A percentile compares a stretch with the other conserved stretches of the same genome.
These are phyloP conservation scores for Cryphonectria carpinicola DNA, from an alignment of 2,329 filamentous ascomycete genomes.

Conservation along the genomic window DNA sequence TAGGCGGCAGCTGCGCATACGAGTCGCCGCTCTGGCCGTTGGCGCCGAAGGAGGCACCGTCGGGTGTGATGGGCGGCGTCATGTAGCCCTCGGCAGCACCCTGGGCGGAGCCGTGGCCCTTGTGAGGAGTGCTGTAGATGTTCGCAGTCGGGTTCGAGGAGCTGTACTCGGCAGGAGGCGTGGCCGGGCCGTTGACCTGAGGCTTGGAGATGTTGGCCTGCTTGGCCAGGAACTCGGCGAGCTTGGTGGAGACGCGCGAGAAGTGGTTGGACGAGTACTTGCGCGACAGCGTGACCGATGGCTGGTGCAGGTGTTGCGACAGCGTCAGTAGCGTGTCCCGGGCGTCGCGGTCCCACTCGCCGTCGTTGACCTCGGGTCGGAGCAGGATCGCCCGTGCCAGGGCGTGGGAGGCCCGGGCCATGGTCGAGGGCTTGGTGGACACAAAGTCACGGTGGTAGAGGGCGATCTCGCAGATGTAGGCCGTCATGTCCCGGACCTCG, in stretches of 20 bases:
- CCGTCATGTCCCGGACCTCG: slow-evolving; percentile 91
- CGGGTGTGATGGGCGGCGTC: slow-evolving; percentile 84
- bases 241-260: slow-evolving; percentile 58
- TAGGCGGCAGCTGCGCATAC: slow-evolving; percentile 51
- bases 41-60: slow-evolving; percentile 61
- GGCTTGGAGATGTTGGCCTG: slow-evolving; percentile 60
- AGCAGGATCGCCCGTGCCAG: slow-evolving; percentile 85
- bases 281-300: slow-evolving; percentile 60
- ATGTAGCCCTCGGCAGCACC: slow-evolving; percentile 74
- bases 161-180: slow-evolving; percentile 59
- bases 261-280: slow-evolving; percentile 62
- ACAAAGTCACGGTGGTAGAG: slow-evolving; percentile 98
- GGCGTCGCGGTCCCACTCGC: slow-evolving; percentile 76
- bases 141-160: slow-evolving; percentile 57
- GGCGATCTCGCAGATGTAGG: slow-evolving; percentile 93
- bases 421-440: slow-evolving; percentile 85
- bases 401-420: slow-evolving; percentile 85
- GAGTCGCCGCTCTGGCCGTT: slow-evolving; percentile 49
- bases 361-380: slow-evolving; percentile 73
- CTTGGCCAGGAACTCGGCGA: slow-evolving; percentile 62
- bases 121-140: slow-evolving; percentile 79
- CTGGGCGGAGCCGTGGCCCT: slow-evolving; percentile 66
- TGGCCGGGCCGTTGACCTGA: slow-evolving; percentile 54
- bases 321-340: slow-evolving; percentile 66
- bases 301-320: slow-evolving; percentile 63